Percentiles rank a stretch among this genome's conserved stretches.
These are phyloP conservation scores for Mucor velutinosus DNA, from an alignment of 371 early-diverging fungal species.

Conservation along the genomic window DNA sequence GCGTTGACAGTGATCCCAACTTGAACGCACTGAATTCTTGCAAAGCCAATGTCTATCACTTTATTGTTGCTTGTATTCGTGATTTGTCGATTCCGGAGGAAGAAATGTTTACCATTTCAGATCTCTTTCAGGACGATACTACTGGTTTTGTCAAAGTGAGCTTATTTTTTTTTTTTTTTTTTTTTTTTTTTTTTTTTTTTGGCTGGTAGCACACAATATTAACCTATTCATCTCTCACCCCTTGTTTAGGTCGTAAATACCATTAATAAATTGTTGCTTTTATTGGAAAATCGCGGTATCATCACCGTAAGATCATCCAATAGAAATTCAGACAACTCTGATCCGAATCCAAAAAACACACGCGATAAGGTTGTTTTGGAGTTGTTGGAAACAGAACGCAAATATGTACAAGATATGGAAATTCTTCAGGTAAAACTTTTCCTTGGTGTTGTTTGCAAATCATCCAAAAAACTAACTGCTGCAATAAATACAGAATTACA, in stretches of 20 bases:
- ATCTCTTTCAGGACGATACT: constrained; percentile 93
- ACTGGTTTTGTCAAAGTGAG: constrained; percentile 94
- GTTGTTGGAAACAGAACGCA: constrained; percentile 91
- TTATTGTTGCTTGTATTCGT: constrained; percentile 72
- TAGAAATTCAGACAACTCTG: constrained; percentile 55
- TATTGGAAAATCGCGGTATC: constrained; percentile 68
- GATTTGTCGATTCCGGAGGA: constrained; percentile 73
- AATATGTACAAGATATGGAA: constrained; percentile 90
- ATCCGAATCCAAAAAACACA: constrained; percentile 72
- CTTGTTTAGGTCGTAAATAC: constrained; percentile 60
- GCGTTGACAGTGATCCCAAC: constrained; percentile 61
- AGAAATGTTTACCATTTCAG: constrained; percentile 85
- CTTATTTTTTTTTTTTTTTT: constrained; percentile 10
- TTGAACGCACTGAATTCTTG: constrained; percentile 73
- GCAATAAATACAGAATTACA: constrained; percentile 42
- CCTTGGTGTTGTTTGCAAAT: background rate
- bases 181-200: background rate
- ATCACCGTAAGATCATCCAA: constrained; percentile 53
- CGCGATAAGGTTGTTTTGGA: constrained; percentile 88
- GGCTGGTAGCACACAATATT: background rate
- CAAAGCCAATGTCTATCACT: constrained; percentile 84
- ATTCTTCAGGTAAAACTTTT: constrained; percentile 27
- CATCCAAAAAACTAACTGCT: background rate
- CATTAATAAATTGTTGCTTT: constrained; percentile 66
- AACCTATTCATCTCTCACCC: background rate